Base-by-base conservation (phyloP, 2,329 filamentous ascomycete genomes). In the Botryotinia globosa region DNA sequence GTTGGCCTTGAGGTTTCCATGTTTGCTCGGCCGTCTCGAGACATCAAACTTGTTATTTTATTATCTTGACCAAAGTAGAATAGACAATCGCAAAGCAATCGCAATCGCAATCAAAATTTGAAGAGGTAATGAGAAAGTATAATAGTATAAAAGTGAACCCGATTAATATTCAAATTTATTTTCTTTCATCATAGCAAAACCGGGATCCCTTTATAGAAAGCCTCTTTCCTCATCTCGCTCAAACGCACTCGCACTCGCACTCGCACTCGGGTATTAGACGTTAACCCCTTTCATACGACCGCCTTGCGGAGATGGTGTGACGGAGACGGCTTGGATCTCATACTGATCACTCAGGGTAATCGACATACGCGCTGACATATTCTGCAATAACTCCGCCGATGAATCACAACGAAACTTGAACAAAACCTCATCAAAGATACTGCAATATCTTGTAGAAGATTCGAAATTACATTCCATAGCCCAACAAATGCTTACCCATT, bases 1-100 rank as follows among this genome's bases (percentile, higher is more conserved):
- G 44, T 29, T 34, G 64, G 29, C 32, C 64, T 72, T 20, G 71
- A 72, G 39, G n/a, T 34, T 25, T 14, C 25, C 59, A 66, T 56
- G 3, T 71, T 71, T 58, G 7, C 34, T 67, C 6, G 48, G 5
- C 25, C 25, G 34, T 67, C 37, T 42, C 22, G 22, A 54, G 14
- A 51, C 37, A 67, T 20, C 8, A 39, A 42, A 29, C 25, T 29
- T 32, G 5, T 18, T 67, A 25, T 66, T 29, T 25, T 39, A 4
- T 37, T 42, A n/a, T 42, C 29, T 56, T 37, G 8, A 22, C 18
- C 34, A 29, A 56, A 25, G 34, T n/a, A 54, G 34, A 39, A 56
- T 4, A 20, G 16, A 22, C 65, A 32, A 67, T 39, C 25, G 6
- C 5, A 42, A 22, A 32, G 9, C 34, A 42, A 66, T 12, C 10